Conservation (phyloP, 345 rosid species). For the Gossypium bickii region DNA sequence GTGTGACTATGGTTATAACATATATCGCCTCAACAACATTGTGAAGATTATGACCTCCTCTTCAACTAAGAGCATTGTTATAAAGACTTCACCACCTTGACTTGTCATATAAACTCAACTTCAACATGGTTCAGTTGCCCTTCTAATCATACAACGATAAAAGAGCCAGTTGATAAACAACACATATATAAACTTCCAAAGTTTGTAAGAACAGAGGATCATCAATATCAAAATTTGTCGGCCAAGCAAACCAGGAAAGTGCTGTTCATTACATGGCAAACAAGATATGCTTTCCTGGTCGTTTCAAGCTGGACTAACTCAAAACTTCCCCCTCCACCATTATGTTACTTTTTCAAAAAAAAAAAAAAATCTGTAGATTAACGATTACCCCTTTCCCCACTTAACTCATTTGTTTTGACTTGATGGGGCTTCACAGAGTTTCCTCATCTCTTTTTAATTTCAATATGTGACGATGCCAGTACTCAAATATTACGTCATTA, state of each 20-base stretch:
- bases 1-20: too few relatives aligned
- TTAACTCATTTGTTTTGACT: not conserved
- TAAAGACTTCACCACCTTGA: too few relatives aligned
- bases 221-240: too few relatives aligned
- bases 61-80: too few relatives aligned
- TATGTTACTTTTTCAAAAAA: not conserved
- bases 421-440: not conserved
- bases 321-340: not conserved
- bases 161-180: too few relatives aligned
- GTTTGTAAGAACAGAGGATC: too few relatives aligned
- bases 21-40: too few relatives aligned
- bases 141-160: too few relatives aligned
- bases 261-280: not conserved
- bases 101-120: too few relatives aligned
- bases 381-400: not conserved
- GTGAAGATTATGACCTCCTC: too few relatives aligned
- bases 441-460: not conserved
- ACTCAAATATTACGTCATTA: not conserved
- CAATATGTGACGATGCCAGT: not conserved
- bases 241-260: not conserved
- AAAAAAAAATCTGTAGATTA: not conserved
- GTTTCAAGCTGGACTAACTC: not conserved
- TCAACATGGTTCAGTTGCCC: too few relatives aligned
- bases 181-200: too few relatives aligned
- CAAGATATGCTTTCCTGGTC: not conserved